Conservation (phyloP, 1,284 basidiomycete genomes). For the Tausonia pullulans region DNA sequence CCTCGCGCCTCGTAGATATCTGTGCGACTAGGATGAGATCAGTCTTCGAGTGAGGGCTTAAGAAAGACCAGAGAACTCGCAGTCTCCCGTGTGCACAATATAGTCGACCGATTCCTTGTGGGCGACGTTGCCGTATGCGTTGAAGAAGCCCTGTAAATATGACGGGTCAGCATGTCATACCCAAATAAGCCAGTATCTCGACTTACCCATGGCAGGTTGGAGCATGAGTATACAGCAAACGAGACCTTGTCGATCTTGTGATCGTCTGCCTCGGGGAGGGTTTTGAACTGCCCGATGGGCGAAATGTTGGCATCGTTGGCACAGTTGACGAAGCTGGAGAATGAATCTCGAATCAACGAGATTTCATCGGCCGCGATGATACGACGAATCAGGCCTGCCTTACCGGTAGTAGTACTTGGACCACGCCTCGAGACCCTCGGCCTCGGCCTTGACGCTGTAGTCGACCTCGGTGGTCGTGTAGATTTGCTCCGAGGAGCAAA, state of each 20-base stretch:
- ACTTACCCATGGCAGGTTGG: constrained; percentile 39
- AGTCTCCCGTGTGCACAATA: constrained; percentile 55
- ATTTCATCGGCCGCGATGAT: not conserved
- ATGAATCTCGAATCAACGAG: no score
- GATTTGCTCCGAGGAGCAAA: constrained; percentile 40
- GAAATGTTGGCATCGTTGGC: not conserved
- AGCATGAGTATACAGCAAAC: constrained; percentile 51
- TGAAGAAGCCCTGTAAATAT: constrained; percentile 43
- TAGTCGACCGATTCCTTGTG: constrained; percentile 48
- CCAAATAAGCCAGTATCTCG: no score
- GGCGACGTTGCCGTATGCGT: constrained; percentile 52
- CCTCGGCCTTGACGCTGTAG: constrained; percentile 54
- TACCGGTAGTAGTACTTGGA: constrained; percentile 53
- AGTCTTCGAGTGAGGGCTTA: not conserved
- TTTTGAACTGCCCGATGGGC: not conserved
- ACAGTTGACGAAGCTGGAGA: no score
- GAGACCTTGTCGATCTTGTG: constrained; percentile 28
- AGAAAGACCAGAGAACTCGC: constrained; percentile 33
- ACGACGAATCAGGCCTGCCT: constrained; percentile 24
- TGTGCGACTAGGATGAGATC: constrained; percentile 4
- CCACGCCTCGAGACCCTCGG: constrained; percentile 43
- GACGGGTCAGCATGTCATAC: no score
- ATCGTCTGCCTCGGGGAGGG: not conserved
- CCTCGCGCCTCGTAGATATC: constrained; percentile 27
- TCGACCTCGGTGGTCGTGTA: constrained; percentile 55